Evolutionary conservation across 2,329 filamentous ascomycete genomes (phyloP), one percentile per base, ranked within the genome.

Genomic region (Aspergillus hiratsukae): DNA sequence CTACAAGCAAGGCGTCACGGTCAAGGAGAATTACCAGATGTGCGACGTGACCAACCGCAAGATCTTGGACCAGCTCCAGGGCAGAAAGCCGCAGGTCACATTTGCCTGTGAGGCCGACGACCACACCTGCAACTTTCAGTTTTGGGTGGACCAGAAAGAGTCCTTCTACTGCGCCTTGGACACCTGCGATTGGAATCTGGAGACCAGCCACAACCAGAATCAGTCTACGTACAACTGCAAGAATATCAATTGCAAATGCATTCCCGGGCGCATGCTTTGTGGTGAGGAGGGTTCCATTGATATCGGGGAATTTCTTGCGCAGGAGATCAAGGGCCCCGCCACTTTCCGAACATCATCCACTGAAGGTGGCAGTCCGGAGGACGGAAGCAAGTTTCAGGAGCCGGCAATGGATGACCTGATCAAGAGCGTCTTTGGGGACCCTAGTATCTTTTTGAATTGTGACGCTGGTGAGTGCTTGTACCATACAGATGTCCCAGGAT

Each of bases 41-140:
- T 99, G 94, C 76, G 90, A 95, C 73, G 94, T 99, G 63, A 97
- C 92, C 55, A 99, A 99, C 78, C 84, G 86, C 73, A 94, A 96
- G 79, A 99, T 99, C 68, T 80, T 93, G 54, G 86, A 92, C 60
- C 86, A 93, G 69, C 82, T 99, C 50, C 89, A 91, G 66, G 87
- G 88, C 48, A 85, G 91, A 75, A 88, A 90, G 57, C 92, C 94
- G 0, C 89, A 99, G 73, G 94, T 95, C 25, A 99, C 94, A 0
- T 99, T 99, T 70, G 91, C 88, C 29, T 99, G 94, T 74, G 85
- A 92, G 68, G 85, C 83, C 37, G 85, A 89, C 52, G 80, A 85
- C 4, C 80, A 83, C 21, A 85, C 88, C 21, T 99, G 94, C 69
- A 94, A 96, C 71, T 99, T 99, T 65, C 94, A 99, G 75, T 99